A percentile compares a stretch with the other conserved stretches of the same genome.
These are phyloP conservation scores for Aspergillus persii DNA, from an alignment of 2,329 filamentous ascomycete genomes.

Conservation along the genomic window DNA sequence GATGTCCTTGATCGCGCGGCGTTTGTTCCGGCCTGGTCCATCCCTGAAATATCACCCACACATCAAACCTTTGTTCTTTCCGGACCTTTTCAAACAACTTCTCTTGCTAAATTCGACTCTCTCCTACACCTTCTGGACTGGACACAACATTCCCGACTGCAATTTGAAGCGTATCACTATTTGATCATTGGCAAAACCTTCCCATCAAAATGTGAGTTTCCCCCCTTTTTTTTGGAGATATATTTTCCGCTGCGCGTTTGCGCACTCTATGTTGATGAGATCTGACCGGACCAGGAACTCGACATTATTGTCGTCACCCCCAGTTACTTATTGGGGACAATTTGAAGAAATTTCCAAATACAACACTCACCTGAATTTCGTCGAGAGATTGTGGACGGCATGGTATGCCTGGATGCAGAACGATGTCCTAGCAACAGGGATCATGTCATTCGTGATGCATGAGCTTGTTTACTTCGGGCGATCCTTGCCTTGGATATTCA, in stretches of 20 bases:
- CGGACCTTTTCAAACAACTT: not conserved
- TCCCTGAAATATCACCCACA: slow-evolving; percentile 21
- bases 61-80: not conserved
- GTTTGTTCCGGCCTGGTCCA: slow-evolving; percentile 7
- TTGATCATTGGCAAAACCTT: not conserved
- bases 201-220: not conserved
- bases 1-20: slow-evolving; percentile 18
- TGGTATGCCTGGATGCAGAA: slow-evolving; percentile 99
- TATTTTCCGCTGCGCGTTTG: not conserved
- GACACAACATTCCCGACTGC: not conserved
- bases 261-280: not conserved
- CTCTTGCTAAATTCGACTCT: not conserved
- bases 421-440: slow-evolving; percentile 90
- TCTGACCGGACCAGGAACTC: slow-evolving; percentile 44
- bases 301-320: slow-evolving; percentile 40
- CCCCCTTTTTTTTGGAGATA: not conserved
- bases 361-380: slow-evolving; percentile 82
- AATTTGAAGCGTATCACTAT: not conserved
- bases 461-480: slow-evolving; percentile 93
- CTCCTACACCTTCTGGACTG: not conserved
- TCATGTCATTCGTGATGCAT: slow-evolving; percentile 96
- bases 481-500: slow-evolving; percentile 85
- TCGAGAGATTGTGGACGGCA: slow-evolving; percentile 87
- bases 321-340: slow-evolving; percentile 63
- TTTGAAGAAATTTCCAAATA: slow-evolving; percentile 64